phyloP scores from a whole-genome alignment of 2,329 filamentous ascomycete species.

The Remersonia thermophila region DNA sequence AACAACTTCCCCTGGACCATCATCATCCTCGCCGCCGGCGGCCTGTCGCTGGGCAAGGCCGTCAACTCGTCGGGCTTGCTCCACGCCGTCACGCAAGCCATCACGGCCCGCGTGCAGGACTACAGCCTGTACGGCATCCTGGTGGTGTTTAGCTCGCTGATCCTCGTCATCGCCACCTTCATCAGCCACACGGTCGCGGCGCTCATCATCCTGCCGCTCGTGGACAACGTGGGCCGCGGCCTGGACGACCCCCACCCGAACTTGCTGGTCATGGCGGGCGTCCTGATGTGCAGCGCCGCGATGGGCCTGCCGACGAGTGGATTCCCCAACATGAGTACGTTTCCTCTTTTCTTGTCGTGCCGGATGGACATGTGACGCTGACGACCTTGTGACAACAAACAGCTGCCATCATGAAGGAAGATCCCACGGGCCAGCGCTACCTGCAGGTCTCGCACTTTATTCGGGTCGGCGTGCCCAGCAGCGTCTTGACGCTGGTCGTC shows the following conservation, averaged over 20 bases:
- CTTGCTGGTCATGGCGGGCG: slow-evolving; percentile 84
- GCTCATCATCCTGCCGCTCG: slow-evolving; percentile 83
- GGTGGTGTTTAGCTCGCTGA: slow-evolving; percentile 72
- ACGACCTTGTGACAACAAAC: slow-evolving; percentile 2
- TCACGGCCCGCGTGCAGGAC: slow-evolving; percentile 61
- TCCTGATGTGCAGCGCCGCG: slow-evolving; percentile 93
- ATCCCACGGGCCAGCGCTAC: slow-evolving; percentile 84
- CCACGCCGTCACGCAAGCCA: slow-evolving; percentile 70
- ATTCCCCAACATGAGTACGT: slow-evolving; percentile 99
- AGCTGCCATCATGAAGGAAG: slow-evolving; percentile 99
- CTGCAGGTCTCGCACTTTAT: slow-evolving; percentile 90
- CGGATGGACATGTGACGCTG: no score
- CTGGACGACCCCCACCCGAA: slow-evolving; percentile 92
- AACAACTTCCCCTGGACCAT: slow-evolving; percentile 99
- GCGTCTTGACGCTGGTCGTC: slow-evolving; percentile 66
- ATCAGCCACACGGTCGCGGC: slow-evolving; percentile 97
- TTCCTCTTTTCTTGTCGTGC: neutral
- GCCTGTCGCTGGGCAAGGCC: slow-evolving; percentile 81
- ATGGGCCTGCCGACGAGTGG: slow-evolving; percentile 95
- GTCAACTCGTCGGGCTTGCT: slow-evolving; percentile 88
- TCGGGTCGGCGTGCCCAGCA: slow-evolving; percentile 80
- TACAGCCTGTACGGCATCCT: slow-evolving; percentile 78
- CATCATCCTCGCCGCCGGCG: slow-evolving; percentile 92
- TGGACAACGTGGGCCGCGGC: slow-evolving; percentile 67
- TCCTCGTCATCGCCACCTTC: slow-evolving; percentile 89